Percentiles rank a stretch among this genome's conserved stretches.
These are phyloP conservation scores for Yamadazyma oceani DNA, from an alignment of 1,139 yeast species.

Conservation along the genomic window DNA sequence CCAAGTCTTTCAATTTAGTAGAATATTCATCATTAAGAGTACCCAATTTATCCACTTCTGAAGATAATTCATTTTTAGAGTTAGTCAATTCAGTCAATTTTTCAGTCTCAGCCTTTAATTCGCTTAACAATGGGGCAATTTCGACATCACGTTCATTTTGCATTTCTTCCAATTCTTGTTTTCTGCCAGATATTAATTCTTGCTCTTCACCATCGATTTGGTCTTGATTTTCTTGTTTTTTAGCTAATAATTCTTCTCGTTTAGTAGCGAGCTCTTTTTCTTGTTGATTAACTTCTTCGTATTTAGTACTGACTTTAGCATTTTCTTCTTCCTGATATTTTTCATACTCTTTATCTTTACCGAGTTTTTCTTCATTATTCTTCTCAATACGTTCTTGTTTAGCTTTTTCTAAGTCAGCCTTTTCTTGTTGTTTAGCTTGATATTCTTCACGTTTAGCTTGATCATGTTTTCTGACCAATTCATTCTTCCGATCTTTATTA, in stretches of 20 bases:
- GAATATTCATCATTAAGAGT: conserved; percentile 35
- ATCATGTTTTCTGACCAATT: conserved; percentile 32
- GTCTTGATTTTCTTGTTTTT: conserved; percentile 42
- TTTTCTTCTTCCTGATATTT: conserved; percentile 35
- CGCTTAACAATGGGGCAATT: conserved; percentile 42
- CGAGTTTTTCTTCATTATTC: conserved; percentile 41
- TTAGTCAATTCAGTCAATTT: conserved; percentile 42
- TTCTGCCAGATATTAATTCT: conserved; percentile 39
- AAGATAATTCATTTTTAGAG: conserved; percentile 36
- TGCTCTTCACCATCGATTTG: conserved; percentile 45
- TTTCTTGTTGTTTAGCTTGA: conserved; percentile 50
- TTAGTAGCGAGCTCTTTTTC: conserved; percentile 35
- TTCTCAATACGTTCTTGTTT: conserved; percentile 37
- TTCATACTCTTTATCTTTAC: conserved; percentile 37
- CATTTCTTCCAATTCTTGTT: conserved; percentile 43
- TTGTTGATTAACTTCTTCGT: conserved; percentile 34
- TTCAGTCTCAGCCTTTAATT: conserved; percentile 37
- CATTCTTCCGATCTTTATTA: conserved; percentile 31
- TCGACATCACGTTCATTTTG: conserved; percentile 47
- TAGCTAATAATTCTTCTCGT: conserved; percentile 37
- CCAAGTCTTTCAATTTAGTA: conserved; percentile 34
- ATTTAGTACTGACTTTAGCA: conserved; percentile 37
- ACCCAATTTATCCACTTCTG: conserved; percentile 36
- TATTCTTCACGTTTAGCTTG: conserved; percentile 53
- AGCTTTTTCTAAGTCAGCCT: conserved; percentile 38